Percentiles rank a stretch among this genome's conserved stretches.
Conservation (phyloP, 1,284 basidiomycete genomes). For the Trametes polyzona region DNA sequence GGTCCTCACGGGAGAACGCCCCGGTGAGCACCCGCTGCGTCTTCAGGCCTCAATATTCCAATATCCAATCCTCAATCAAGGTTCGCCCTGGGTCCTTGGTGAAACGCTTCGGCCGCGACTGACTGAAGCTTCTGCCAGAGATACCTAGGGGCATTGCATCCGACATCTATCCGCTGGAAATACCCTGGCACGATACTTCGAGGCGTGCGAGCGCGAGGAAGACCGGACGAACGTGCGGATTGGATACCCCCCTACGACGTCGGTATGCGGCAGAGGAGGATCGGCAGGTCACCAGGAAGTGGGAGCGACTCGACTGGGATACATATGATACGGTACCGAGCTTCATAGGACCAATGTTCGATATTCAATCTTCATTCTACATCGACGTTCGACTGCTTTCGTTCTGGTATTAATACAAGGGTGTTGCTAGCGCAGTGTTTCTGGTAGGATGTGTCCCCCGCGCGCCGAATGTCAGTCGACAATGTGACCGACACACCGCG, state of each 20-base stretch:
- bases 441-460: slow-evolving; percentile 2
- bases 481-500: background rate
- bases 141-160: background rate
- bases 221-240: background rate
- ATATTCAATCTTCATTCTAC: slow-evolving; percentile 1
- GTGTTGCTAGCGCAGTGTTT: slow-evolving; percentile 5
- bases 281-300: too few relatives aligned
- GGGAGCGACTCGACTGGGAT: too few relatives aligned
- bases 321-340: background rate
- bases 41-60: too few relatives aligned
- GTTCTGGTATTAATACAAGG: slow-evolving; percentile 7
- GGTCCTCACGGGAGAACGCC: background rate
- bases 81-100: too few relatives aligned
- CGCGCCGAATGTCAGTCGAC: background rate
- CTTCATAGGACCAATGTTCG: background rate
- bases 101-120: too few relatives aligned
- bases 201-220: background rate
- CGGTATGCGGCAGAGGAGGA: background rate
- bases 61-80: too few relatives aligned
- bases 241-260: background rate
- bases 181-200: background rate
- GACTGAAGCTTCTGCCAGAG: background rate
- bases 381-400: background rate
- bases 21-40: slow-evolving; percentile 3
- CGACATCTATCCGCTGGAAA: background rate